These are phyloP conservation scores for Daldinia eschscholtzii DNA, from an alignment of 2,329 filamentous ascomycete species.

Conservation along the genomic window DNA sequence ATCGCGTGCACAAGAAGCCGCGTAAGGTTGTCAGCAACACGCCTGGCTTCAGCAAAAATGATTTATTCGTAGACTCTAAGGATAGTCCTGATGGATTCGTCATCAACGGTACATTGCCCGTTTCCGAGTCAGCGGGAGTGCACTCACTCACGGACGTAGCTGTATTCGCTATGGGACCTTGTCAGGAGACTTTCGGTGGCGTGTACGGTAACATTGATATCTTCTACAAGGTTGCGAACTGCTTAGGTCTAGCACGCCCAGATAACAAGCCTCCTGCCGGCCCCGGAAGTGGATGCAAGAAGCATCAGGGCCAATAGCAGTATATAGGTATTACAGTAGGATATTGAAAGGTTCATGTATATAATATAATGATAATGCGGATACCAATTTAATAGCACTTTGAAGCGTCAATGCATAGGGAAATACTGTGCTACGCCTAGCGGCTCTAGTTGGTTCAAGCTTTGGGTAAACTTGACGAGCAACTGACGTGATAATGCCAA, in stretches of 20 bases:
- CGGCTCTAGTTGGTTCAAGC: neutral
- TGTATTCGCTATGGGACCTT: slow-evolving; percentile 83
- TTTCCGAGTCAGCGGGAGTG: slow-evolving; percentile 74
- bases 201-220: slow-evolving; percentile 78
- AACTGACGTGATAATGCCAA: neutral
- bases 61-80: slow-evolving; percentile 76
- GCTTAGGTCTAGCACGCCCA: slow-evolving; percentile 67
- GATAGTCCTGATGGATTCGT: slow-evolving; percentile 77
- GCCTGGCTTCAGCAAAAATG: slow-evolving; percentile 61
- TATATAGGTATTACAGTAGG: neutral
- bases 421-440: neutral
- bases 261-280: slow-evolving; percentile 30
- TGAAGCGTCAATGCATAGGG: neutral
- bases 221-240: slow-evolving; percentile 80
- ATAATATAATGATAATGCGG: slow-evolving; percentile 26
- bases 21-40: slow-evolving; percentile 71
- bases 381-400: neutral
- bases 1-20: slow-evolving; percentile 75
- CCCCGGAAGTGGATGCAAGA: slow-evolving; percentile 19
- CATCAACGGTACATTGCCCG: slow-evolving; percentile 80
- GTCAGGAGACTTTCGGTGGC: slow-evolving; percentile 80
- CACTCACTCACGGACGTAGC: slow-evolving; percentile 84
- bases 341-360: slow-evolving; percentile 13
- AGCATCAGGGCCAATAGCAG: neutral
- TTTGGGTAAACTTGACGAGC: neutral